Conservation (phyloP, 78 protist genomes). For the Chrysochromulina tobinii region DNA sequence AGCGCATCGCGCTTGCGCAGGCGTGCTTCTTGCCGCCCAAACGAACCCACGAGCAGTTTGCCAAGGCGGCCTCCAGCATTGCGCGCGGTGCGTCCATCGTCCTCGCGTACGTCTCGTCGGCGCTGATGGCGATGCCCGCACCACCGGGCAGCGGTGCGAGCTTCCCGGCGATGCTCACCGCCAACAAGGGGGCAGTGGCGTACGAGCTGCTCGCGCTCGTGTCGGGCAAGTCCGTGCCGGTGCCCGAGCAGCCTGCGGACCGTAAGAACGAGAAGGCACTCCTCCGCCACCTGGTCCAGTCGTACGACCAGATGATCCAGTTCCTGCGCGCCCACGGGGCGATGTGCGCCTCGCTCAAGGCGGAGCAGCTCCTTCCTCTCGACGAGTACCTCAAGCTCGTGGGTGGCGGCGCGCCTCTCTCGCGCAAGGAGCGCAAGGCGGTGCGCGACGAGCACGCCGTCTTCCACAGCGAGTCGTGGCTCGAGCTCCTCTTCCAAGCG, state of each 20-base stretch:
- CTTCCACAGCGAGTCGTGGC: background rate
- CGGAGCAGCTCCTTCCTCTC: constrained; percentile 32
- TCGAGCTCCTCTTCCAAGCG: constrained; percentile 15
- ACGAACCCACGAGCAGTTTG: too few species aligned
- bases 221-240: background rate
- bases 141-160: background rate
- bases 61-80: background rate
- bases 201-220: background rate
- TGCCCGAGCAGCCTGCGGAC: too few species aligned
- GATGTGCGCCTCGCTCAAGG: background rate
- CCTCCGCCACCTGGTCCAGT: background rate
- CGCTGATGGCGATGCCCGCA: background rate
- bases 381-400: background rate
- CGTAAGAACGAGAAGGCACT: background rate
- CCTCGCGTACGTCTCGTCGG: background rate
- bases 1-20: too few species aligned
- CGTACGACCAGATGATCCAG: background rate
- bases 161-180: background rate
- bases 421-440: background rate
- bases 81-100: background rate
- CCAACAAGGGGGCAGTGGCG: background rate
- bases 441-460: background rate
- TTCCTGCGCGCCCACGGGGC: constrained; percentile 3
- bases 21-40: too few species aligned
- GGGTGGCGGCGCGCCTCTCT: background rate